Evolutionary conservation across 208 protist genomes (phyloP).

Genomic region (Acanthamoeba sp.): DNA sequence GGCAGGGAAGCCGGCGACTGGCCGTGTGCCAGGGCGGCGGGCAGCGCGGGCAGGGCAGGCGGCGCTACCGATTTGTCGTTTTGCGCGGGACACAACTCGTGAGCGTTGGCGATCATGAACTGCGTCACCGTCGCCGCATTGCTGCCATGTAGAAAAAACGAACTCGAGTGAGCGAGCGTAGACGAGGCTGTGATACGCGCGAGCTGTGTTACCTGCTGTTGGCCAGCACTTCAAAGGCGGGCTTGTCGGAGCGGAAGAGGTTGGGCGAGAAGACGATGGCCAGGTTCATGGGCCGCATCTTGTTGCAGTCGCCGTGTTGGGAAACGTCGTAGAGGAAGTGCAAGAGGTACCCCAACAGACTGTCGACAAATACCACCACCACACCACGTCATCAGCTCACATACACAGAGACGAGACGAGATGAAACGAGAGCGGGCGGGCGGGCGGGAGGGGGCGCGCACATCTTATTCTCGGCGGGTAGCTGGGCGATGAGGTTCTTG

Average conservation of each 20-base stretch:
- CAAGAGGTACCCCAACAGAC: slow-evolving; percentile 8
- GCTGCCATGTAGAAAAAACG: not conserved
- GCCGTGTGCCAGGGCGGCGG: too few species aligned
- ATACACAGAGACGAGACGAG: not conserved
- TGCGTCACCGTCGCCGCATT: slow-evolving; percentile 8
- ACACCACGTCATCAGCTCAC: not conserved
- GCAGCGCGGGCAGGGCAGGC: too few species aligned
- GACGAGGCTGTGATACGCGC: too few species aligned
- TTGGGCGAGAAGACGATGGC: slow-evolving; percentile 65
- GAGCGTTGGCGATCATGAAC: slow-evolving; percentile 6
- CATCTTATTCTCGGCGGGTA: slow-evolving; percentile 3
- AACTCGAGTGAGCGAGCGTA: too few species aligned
- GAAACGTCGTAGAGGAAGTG: slow-evolving; percentile 55
- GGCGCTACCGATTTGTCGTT: too few species aligned
- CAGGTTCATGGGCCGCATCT: slow-evolving; percentile 68
- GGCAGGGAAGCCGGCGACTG: too few species aligned
- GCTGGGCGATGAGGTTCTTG: not conserved
- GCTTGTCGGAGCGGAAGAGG: slow-evolving; percentile 8
- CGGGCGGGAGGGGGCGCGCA: not conserved
- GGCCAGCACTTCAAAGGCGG: not conserved
- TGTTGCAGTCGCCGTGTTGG: slow-evolving; percentile 6
- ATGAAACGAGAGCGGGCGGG: not conserved
- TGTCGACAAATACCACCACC: not conserved
- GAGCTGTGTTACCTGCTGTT: not conserved
- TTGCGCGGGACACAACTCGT: not conserved